Conservation (phyloP, 2,329 filamentous ascomycete species). For the Stemphylium beticola region DNA sequence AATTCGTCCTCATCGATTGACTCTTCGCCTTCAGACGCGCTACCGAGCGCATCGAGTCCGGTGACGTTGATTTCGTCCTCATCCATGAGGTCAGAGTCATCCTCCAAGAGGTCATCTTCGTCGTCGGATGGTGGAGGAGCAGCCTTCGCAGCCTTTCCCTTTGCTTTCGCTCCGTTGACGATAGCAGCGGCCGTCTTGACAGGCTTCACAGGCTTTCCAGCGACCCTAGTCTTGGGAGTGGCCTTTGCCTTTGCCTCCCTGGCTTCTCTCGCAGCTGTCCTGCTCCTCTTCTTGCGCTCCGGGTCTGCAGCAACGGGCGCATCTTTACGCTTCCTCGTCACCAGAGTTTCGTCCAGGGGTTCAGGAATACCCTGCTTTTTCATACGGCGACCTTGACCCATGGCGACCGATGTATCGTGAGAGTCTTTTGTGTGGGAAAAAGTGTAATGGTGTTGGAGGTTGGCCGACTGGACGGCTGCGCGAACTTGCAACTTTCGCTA, state of each 20-base stretch:
- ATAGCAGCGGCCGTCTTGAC: slow-evolving; percentile 50
- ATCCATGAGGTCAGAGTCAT: slow-evolving; percentile 48
- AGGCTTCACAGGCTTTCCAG: slow-evolving; percentile 12
- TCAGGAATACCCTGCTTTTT: slow-evolving; percentile 91
- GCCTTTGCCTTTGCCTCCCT: slow-evolving; percentile 24
- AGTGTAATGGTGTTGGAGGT: slow-evolving; percentile 4
- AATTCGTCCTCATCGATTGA: slow-evolving; percentile 50
- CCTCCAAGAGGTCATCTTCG: slow-evolving; percentile 30
- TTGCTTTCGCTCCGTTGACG: slow-evolving; percentile 42
- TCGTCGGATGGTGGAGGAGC: slow-evolving; percentile 41
- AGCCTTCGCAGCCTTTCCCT: slow-evolving; percentile 40
- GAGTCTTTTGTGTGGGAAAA: neutral
- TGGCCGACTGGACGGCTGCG: slow-evolving; percentile 15
- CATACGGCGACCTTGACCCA: slow-evolving; percentile 92
- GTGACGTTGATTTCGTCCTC: slow-evolving; percentile 47
- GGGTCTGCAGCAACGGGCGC: slow-evolving; percentile 60
- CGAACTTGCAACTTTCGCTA: slow-evolving; percentile 29
- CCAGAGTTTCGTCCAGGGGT: slow-evolving; percentile 75
- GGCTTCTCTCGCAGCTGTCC: slow-evolving; percentile 49
- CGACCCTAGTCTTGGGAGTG: slow-evolving; percentile 20
- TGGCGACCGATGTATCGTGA: slow-evolving; percentile 48
- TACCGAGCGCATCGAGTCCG: slow-evolving; percentile 49
- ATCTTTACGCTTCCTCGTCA: slow-evolving; percentile 86
- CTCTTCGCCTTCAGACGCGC: slow-evolving; percentile 46
- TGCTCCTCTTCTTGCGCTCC: slow-evolving; percentile 65